A percentile compares a stretch with the other conserved stretches of the same genome.
Evolutionary conservation across 2,329 filamentous ascomycete genomes (phyloP).

Genomic region (Dactylellina cionopaga): DNA sequence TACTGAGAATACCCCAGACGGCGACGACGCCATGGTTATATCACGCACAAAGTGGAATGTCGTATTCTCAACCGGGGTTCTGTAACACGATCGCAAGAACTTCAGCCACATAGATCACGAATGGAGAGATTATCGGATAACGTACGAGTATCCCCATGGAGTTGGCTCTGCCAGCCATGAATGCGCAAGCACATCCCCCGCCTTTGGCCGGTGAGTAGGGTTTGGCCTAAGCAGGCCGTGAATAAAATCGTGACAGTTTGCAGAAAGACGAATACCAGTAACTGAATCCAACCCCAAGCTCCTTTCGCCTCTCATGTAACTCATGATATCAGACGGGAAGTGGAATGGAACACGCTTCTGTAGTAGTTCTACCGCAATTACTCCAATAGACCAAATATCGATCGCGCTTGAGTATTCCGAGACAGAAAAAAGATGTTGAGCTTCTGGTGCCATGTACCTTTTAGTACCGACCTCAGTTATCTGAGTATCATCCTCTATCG

Average conservation of each 20-base stretch:
- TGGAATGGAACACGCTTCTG: background rate
- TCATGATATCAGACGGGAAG: background rate
- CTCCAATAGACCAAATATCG: constrained; percentile 11
- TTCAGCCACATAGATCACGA: too few species aligned
- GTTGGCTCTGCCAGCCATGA: background rate
- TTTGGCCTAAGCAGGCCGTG: background rate
- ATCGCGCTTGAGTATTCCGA: background rate
- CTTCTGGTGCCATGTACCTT: constrained; percentile 1
- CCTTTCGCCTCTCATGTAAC: background rate
- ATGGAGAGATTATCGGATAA: too few species aligned
- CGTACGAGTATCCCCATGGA: background rate
- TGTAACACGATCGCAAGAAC: too few species aligned
- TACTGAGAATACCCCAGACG: background rate
- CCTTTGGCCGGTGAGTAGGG: constrained; percentile 5
- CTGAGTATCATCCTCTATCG: constrained; percentile 6
- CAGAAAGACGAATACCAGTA: background rate
- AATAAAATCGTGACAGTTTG: constrained; percentile 1
- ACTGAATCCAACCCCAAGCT: background rate
- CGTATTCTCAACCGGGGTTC: too few species aligned
- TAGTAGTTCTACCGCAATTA: constrained; percentile 3
- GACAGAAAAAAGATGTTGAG: background rate
- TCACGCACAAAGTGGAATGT: too few species aligned
- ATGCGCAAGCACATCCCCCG: background rate
- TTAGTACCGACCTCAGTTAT: background rate
- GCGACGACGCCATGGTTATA: constrained; percentile 2